Conservation (phyloP, 768 basidiomycete genomes). For the Amanita muscaria region DNA sequence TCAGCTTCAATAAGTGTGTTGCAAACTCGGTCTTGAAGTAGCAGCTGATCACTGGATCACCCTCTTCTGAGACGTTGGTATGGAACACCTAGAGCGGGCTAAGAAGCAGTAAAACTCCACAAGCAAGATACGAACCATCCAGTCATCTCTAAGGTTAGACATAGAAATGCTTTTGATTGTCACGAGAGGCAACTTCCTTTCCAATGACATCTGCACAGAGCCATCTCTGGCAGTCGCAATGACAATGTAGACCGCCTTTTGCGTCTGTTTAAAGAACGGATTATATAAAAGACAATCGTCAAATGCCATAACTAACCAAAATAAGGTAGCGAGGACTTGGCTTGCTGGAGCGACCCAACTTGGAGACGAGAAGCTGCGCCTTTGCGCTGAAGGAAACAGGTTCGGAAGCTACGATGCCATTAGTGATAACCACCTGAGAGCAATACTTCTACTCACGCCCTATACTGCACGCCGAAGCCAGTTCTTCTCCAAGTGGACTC, state of each 20-base stretch:
- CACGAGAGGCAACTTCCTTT: slow-evolving; percentile 83
- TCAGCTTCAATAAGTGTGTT: slow-evolving; percentile 72
- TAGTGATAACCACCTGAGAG: not conserved
- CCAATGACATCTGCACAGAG: slow-evolving; percentile 44
- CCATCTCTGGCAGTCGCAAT: slow-evolving; percentile 58
- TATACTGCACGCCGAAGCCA: slow-evolving; percentile 65
- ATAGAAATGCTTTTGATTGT: slow-evolving; percentile 82
- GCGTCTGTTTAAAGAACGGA: slow-evolving; percentile 41
- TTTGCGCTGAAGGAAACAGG: slow-evolving; percentile 77
- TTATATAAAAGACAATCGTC: not conserved
- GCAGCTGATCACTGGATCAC: slow-evolving; percentile 87
- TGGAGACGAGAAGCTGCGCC: slow-evolving; percentile 78
- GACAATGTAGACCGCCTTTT: slow-evolving; percentile 78
- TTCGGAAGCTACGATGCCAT: slow-evolving; percentile 40
- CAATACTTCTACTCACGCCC: slow-evolving; percentile 44
- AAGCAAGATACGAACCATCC: slow-evolving; percentile 59
- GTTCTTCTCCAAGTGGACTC: slow-evolving; percentile 65
- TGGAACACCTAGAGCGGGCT: slow-evolving; percentile 55
- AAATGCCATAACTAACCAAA: slow-evolving; percentile 49
- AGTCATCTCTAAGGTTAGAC: slow-evolving; percentile 90
- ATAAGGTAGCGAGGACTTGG: slow-evolving; percentile 85
- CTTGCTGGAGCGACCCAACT: slow-evolving; percentile 80
- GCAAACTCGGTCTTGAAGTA: slow-evolving; percentile 94
- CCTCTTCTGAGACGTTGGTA: slow-evolving; percentile 75
- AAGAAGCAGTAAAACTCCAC: not conserved